These are phyloP conservation scores for Galerina sulciceps DNA, from an alignment of 768 basidiomycete species.

Conservation along the genomic window DNA sequence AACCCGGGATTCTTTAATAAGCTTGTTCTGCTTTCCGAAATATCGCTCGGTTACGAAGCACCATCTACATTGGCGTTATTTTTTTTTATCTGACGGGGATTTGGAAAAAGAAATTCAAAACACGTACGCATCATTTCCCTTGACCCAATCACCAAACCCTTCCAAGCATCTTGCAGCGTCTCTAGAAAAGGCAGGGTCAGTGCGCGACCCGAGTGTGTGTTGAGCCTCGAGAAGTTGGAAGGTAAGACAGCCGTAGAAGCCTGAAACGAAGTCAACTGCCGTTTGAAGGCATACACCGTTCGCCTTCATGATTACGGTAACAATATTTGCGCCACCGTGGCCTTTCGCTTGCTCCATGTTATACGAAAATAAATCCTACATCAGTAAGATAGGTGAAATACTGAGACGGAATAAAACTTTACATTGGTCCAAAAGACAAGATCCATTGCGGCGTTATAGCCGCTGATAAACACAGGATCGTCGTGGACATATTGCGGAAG, in stretches of 20 bases:
- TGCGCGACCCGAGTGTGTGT: background rate
- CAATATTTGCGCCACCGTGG: conserved; percentile 6
- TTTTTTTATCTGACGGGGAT: too few species aligned
- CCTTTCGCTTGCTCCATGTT: conserved; percentile 13
- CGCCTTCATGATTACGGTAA: conserved; percentile 10
- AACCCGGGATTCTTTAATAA: conserved; percentile 1
- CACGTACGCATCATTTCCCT: conserved; percentile 4
- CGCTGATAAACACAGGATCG: conserved; percentile 4
- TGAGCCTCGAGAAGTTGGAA: conserved; percentile 4
- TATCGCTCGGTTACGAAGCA: conserved; percentile 8
- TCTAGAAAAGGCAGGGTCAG: conserved; percentile 1
- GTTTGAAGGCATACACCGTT: conserved; percentile 4
- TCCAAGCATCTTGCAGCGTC: conserved; percentile 1
- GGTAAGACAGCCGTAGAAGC: conserved; percentile 4
- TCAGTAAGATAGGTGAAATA: background rate
- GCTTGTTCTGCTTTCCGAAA: conserved; percentile 5
- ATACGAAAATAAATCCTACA: conserved; percentile 9
- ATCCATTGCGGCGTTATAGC: conserved; percentile 8
- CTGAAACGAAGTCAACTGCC: conserved; percentile 2
- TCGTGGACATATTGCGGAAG: conserved; percentile 7
- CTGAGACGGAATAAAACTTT: background rate
- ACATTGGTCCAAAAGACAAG: conserved; percentile 11
- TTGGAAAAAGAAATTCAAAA: background rate
- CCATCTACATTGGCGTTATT: background rate
- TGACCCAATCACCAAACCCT: conserved; percentile 8